Conservation (phyloP, 2,329 filamentous ascomycete species). For the Sclerotinia trifoliorum region DNA sequence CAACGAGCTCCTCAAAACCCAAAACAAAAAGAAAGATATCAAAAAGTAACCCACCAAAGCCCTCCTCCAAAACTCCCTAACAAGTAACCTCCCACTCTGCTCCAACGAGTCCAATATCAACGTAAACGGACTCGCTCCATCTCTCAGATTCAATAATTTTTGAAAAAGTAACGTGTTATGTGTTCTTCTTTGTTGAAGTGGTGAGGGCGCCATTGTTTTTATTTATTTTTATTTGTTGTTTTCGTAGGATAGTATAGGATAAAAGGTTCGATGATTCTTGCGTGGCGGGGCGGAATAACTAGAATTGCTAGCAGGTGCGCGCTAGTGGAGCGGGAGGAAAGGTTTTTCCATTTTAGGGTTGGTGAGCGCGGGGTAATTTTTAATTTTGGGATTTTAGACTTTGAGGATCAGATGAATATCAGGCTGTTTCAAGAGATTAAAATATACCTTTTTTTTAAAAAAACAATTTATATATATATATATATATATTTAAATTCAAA, state of each 20-base stretch:
- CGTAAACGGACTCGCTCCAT: slow-evolving; percentile 82
- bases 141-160: slow-evolving; percentile 74
- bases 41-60: slow-evolving; percentile 58
- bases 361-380: slow-evolving; percentile 2
- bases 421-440: too few species aligned
- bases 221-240: not conserved
- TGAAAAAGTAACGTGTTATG: slow-evolving; percentile 83
- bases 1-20: not conserved
- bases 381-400: not conserved
- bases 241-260: not conserved
- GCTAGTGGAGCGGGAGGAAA: not conserved
- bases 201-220: slow-evolving; percentile 52
- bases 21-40: not conserved
- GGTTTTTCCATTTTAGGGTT: not conserved
- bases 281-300: not conserved
- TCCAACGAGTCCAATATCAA: slow-evolving; percentile 82
- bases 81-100: slow-evolving; percentile 69
- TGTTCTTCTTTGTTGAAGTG: slow-evolving; percentile 69
- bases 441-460: too few species aligned
- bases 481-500: too few species aligned
- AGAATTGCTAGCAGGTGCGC: too few species aligned
- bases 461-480: too few species aligned
- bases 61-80: slow-evolving; percentile 71
- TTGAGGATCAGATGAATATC: too few species aligned
- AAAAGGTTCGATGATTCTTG: not conserved